Base-by-base conservation (phyloP, 176 grass and related monocot species). In the Cocos nucifera region DNA sequence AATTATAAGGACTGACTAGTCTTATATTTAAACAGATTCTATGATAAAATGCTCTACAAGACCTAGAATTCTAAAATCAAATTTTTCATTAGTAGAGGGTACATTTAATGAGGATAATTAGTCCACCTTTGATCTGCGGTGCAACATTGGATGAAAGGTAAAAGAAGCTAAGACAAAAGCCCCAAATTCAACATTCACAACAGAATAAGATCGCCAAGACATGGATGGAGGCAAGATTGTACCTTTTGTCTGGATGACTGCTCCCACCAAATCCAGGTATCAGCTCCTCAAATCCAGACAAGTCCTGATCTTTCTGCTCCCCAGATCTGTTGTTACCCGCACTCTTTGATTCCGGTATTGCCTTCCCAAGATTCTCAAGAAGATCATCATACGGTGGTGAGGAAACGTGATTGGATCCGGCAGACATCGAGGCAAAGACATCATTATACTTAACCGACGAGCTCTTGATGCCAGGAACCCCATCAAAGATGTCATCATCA, bases 251-350 rank as follows among this genome's bases (percentile, higher is more conserved):
- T 17, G 59, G 69, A 12, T 59, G 73, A 58, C 61, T 77, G 66
- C 70, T 86, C 10, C 79, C 56, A 0, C 84, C 56, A 9, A 97
- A 97, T 24, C 93, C 87, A 8, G 84, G 87, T 56, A 92, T 83
- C 49, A 97, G 80, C 66, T 92, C 87, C 55, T 91, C 84, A 28
- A 88, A 97, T 18, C 57, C 81, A 4, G 63, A 80, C 32, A 67
- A 58, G n/a, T 50, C 61, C 63, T 17, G 57, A 20, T 63, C 17
- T 65, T 71, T 65, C 70, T n/a, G 64, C 71, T 59, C 62, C 44
- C 14, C 51, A 2, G 74, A 48, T 75, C 75, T 71, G 59, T 18
- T 54, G 23, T 22, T 25, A 50, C 18, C 28, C 18, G 24, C 17
- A 7, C 51, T 26, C 53, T 39, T 68, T 20, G 65, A 56, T n/a